phyloP scores from a whole-genome alignment of 116 monocot genomes.

The Cymodocea nodosa region DNA sequence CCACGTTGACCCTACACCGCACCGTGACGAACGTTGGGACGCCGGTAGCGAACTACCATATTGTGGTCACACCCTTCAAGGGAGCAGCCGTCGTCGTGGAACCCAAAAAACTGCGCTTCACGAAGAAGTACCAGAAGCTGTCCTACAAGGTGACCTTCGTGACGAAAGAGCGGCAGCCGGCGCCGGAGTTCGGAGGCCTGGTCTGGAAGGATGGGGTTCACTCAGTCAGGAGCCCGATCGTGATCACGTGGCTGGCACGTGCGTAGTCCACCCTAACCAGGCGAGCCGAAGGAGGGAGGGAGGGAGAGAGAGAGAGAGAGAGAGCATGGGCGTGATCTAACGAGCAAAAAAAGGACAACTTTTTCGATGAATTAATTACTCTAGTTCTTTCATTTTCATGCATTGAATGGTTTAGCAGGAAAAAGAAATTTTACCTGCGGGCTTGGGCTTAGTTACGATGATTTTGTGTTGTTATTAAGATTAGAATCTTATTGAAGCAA shows the following conservation, averaged over 20 bases:
- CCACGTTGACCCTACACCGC: constrained; percentile 33
- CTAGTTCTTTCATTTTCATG: too few species aligned
- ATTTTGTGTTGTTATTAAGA: too few species aligned
- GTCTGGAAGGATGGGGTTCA: constrained; percentile 61
- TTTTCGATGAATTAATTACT: too few species aligned
- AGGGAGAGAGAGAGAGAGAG: too few species aligned
- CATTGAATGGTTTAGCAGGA: too few species aligned
- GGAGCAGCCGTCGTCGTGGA: constrained; percentile 49
- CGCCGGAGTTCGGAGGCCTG: constrained; percentile 58
- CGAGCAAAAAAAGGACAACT: too few species aligned
- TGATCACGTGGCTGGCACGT: constrained; percentile 46
- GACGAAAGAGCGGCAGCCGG: constrained; percentile 18
- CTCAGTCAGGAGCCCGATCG: constrained; percentile 48
- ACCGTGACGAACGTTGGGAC: constrained; percentile 70
- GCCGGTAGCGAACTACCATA: constrained; percentile 41
- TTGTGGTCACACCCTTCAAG: constrained; percentile 37
- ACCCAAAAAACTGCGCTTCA: constrained; percentile 51
- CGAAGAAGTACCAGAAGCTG: constrained; percentile 45
- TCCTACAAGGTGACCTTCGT: constrained; percentile 48
- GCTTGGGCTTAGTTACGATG: too few species aligned
- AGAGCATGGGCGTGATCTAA: too few species aligned
- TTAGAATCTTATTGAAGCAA: too few species aligned
- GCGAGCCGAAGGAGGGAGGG: too few species aligned
- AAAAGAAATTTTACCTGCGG: too few species aligned
- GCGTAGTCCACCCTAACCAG: too few species aligned